Base-by-base conservation (phyloP, 371 early-diverging fungal species). In the Mortierella sp. region DNA sequence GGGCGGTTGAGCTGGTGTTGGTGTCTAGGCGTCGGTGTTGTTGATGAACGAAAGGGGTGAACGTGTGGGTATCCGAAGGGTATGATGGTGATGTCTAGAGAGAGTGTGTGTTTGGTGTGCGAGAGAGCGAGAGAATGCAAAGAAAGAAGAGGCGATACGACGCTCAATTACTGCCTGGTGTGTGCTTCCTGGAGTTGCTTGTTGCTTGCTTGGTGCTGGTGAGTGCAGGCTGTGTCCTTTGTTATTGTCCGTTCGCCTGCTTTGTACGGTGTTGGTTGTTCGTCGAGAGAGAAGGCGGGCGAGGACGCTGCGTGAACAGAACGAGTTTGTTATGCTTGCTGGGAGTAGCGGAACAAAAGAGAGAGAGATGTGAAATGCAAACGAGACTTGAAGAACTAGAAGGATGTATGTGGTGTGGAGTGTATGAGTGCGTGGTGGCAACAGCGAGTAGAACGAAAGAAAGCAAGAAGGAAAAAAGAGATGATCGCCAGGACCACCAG, bases 401-500 rank as follows among this genome's bases (percentile, higher is more conserved):
- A 64, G 37, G 37, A 16, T 64, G 8, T 21, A 31, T 16, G 31
- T 26, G 55, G 37, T 34, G 21, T 21, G 6, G 14, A 37, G 21
- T 21, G 4, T 46, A 5, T 46, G 9, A 1, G 1, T 28, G 59
- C 14, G 31, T 5, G 59, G 31, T 31, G 59, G 59, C 31, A 59
- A 59, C 28, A 54, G 19, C 16, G 51, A 21, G 53, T 5, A 53
- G 53, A 24, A 16, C 2, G 53, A 53, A 16, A 26, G 55, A 55
- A 10, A 26, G 59, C 13, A 59, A 16, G 34, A 34, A 28, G 61
- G 31, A 34, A 61, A 37, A 19, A 9, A 34, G 24, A 21, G 37
- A 64, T 64, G 64, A 64, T 64, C 64, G 9, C 64, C 64, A 64
- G 64, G 64, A 64, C 37, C 64, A 64, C 34, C 4, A 31, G 5